Percentiles rank a stretch among this genome's conserved stretches.
phyloP scores from a whole-genome alignment of 805 yeast species.

The Yamadazyma akitaensis region DNA sequence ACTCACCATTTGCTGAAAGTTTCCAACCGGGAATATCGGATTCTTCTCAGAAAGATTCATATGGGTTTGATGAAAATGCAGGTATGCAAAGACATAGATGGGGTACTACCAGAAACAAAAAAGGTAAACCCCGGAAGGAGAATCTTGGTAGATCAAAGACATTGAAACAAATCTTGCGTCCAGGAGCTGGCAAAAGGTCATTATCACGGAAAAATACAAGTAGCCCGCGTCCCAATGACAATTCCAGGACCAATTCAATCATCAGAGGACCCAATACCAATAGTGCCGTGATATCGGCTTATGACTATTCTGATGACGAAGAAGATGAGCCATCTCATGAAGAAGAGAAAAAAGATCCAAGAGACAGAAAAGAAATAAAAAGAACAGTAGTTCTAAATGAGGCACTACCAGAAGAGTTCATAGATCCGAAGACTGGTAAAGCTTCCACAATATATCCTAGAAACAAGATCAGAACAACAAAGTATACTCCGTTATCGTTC shows the following conservation, averaged over 20 bases:
- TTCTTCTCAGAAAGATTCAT: slow-evolving; percentile 11
- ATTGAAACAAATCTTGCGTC: slow-evolving; percentile 41
- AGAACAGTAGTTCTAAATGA: slow-evolving; percentile 60
- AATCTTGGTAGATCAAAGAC: slow-evolving; percentile 58
- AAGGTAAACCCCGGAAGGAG: slow-evolving; percentile 57
- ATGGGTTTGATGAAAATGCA: slow-evolving; percentile 11
- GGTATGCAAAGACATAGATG: slow-evolving; percentile 78
- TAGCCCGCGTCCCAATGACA: slow-evolving; percentile 6
- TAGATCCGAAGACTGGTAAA: slow-evolving; percentile 56
- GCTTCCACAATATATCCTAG: slow-evolving; percentile 67
- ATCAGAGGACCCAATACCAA: slow-evolving; percentile 18
- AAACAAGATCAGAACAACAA: slow-evolving; percentile 92
- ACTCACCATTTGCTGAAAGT: slow-evolving; percentile 25
- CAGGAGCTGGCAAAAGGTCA: slow-evolving; percentile 12
- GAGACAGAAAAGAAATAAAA: slow-evolving; percentile 26
- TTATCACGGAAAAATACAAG: slow-evolving; percentile 5
- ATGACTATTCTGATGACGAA: slow-evolving; percentile 20
- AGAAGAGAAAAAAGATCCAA: slow-evolving; percentile 26
- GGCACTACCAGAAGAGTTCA: slow-evolving; percentile 53
- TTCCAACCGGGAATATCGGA: slow-evolving; percentile 5
- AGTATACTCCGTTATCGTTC: slow-evolving; percentile 87
- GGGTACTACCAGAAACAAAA: slow-evolving; percentile 83
- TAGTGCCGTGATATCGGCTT: slow-evolving; percentile 24
- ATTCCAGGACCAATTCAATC: slow-evolving; percentile 16
- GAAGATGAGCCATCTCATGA: slow-evolving; percentile 29